Conservation (phyloP, 345 rosid species). For the Cardiospermum halicacabum region DNA sequence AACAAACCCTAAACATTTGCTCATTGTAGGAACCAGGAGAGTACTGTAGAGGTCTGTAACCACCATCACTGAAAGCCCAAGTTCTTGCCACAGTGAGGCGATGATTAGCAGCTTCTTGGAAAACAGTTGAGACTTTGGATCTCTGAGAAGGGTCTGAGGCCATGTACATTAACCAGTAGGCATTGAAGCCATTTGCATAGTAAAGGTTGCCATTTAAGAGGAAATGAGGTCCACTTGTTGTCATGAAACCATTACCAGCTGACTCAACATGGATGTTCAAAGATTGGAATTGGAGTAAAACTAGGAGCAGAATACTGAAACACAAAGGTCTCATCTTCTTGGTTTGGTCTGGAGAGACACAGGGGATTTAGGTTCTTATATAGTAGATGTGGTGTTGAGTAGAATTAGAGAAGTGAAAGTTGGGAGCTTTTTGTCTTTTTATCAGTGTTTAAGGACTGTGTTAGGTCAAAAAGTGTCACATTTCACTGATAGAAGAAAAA, state of each 20-base stretch:
- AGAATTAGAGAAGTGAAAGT: not conserved
- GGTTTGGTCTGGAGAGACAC: not conserved
- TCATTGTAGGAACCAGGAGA: constrained; percentile 81
- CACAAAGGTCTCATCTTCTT: constrained; percentile 39
- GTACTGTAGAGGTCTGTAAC: constrained; percentile 63
- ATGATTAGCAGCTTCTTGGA: constrained; percentile 58
- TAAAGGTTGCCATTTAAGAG: constrained; percentile 64
- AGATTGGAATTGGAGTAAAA: constrained; percentile 33
- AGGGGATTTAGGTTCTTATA: not conserved
- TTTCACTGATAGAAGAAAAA: not conserved
- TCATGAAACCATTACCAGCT: constrained; percentile 57
- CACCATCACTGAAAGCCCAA: constrained; percentile 93
- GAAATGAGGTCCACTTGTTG: constrained; percentile 56
- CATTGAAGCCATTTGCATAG: constrained; percentile 87
- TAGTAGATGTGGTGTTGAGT: not conserved
- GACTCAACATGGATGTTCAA: constrained; percentile 33
- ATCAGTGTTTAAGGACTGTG: not conserved
- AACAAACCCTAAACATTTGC: constrained; percentile 59
- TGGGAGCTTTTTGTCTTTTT: constrained; percentile 16
- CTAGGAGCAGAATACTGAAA: constrained; percentile 22
- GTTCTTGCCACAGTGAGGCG: constrained; percentile 80
- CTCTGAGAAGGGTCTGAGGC: constrained; percentile 73
- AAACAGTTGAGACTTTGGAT: constrained; percentile 50
- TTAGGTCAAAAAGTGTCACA: not conserved
- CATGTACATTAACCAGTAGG: constrained; percentile 85